Evolutionary conservation across 2,329 filamentous ascomycete species (phyloP).

Genomic region (Botrytis squamosa): DNA sequence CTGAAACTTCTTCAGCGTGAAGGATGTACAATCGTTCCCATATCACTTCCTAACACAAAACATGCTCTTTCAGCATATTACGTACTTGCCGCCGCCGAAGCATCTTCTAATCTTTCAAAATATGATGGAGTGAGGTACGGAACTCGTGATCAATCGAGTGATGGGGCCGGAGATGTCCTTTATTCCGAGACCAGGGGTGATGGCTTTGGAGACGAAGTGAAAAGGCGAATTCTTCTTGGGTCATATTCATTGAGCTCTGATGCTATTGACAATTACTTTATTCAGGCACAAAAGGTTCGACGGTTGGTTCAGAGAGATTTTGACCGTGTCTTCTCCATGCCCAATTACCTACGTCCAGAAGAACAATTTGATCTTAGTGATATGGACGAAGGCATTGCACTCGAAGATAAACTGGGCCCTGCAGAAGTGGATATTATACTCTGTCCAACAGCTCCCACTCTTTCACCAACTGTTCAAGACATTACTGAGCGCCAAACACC

Average conservation of each 20-base stretch:
- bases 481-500: constrained; percentile 51
- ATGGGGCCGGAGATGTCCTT: constrained; percentile 61
- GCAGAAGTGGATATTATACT: constrained; percentile 79
- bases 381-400: constrained; percentile 51
- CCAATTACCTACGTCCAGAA: constrained; percentile 64
- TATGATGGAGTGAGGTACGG: constrained; percentile 98
- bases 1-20: constrained; percentile 57
- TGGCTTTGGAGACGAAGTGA: constrained; percentile 82
- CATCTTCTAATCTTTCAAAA: constrained; percentile 91
- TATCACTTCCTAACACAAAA: constrained; percentile 80
- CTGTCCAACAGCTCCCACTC: constrained; percentile 80
- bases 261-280: constrained; percentile 94
- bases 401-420: constrained; percentile 57
- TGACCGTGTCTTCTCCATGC: constrained; percentile 68
- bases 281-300: constrained; percentile 86
- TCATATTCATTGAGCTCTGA: constrained; percentile 86
- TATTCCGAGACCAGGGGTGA: constrained; percentile 73
- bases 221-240: constrained; percentile 81
- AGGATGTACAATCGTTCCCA: constrained; percentile 71
- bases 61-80: constrained; percentile 93
- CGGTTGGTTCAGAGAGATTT: constrained; percentile 85
- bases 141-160: constrained; percentile 40
- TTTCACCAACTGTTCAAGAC: constrained; percentile 63
- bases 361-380: constrained; percentile 58
- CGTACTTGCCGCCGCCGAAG: constrained; percentile 90